Base-by-base conservation (phyloP, 2,329 filamentous ascomycete species). In the Aspergillus sp. region DNA sequence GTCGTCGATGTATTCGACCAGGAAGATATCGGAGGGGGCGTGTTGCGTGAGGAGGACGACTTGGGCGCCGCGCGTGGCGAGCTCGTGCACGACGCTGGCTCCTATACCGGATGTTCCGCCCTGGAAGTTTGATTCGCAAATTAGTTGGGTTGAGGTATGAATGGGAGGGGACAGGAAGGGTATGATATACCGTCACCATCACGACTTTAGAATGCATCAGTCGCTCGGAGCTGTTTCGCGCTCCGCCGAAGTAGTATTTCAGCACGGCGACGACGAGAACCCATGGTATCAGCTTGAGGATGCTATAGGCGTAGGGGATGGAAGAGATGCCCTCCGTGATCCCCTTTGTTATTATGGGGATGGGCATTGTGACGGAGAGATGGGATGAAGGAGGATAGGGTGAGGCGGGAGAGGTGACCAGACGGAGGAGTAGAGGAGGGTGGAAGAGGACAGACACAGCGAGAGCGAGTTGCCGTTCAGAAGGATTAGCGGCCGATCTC, bases 91-190 rank as follows among this genome's bases (percentile, higher is more conserved):
- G 49, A 91, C 85, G 58, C 86, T 84, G 60, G 92, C 90, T 53
- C 95, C 95, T 72, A 99, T 90, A 14, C 95, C 95, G 50, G 93
- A 94, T 55, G 95, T 99, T 29, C 94, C 95, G 66, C 95, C 89
- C 87, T 89, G 52, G 16, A 47, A 18, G 14, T n/a, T 16, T 16
- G 4, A 29, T 47, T 26, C 14, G 7, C 45, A 59, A 42, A 74
- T 53, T 70, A 55, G n/a, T 6, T 6, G 52, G 26, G 1, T 11
- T 24, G 10, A 16, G 45, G 20, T 6, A 49, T 46, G 16, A 20
- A 12, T 47, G 18, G 51, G 14, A 9, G 32, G 22, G 31, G 5
- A 50, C 32, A 52, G 16, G 16, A 16, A 26, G n/a, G 16, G 20
- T 51, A 9, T n/a, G 26, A 60, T 78, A 54, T 81, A 88, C 93